Evolutionary conservation across 257 asterid species (phyloP), one percentile per base, ranked within the genome.

Genomic region (Solanum paucissectum): DNA sequence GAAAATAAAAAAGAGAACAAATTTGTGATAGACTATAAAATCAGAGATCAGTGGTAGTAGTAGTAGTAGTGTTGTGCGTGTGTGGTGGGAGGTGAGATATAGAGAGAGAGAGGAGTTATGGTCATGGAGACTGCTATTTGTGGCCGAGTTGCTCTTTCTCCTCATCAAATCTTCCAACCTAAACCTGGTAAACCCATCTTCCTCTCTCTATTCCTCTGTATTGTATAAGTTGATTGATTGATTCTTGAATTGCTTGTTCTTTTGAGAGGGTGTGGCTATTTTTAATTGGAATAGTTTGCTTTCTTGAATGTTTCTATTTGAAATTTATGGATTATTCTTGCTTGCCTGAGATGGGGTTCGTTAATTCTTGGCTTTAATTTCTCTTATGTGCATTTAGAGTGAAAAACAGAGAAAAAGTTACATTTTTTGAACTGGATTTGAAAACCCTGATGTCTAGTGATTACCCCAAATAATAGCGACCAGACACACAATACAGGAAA

Each of bases 51-150:
- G 68, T 49, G 62, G 25, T 49, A 49, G 12, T 81, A 44, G 52
- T 81, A 44, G 52, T 8, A 46, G 42, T 29, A 9, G 40, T 46
- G 40, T 27, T 9, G 84, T 46, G 46, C 75, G 38, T 38, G 68
- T 72, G 27, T 72, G 75, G 73, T 74, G 60, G 49, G 84, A 20
- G 66, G 84, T 34, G 58, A 85, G 87, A 66, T 21, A 42, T 34
- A 16, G 7, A 12, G 49, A 23, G 10, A 52, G 88, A 58, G 72
- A 37, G 16, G 84, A 38, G 38, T 79, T 25, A 72, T 86, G 81
- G 71, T 34, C 82, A 95, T 95, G 98, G 98, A 92, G 94, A 90
- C 94, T 46, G 94, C 96, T 89, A 91, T 95, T 88, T 92, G 93
- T 91, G 91, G 94, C 79, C 92, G 95, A 75, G 90, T 95, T 87